Evolutionary conservation across 495 filamentous ascomycete species (phyloP), one percentile per base, ranked within the genome.

Genomic region (Penicillium mononematosum): DNA sequence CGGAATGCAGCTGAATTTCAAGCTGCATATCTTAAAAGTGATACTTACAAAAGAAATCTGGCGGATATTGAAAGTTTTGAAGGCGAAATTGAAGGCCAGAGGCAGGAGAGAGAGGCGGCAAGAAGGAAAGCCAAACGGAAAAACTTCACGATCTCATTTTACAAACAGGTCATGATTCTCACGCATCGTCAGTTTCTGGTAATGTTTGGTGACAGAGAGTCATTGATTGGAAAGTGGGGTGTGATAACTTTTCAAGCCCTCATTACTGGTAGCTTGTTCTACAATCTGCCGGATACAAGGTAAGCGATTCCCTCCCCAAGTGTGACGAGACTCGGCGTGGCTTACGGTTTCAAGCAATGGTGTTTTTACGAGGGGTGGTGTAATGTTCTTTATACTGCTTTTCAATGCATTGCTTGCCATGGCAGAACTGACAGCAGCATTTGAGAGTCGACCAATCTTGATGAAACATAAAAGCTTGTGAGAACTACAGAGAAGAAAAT

Each of bases 391-490:
- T 67, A 81, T 87, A 45, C 70, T 95, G 11, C 72, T 96, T 12
- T 93, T 93, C 77, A 92, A 92, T 61, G 82, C 88, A 27, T 79
- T 95, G 34, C 79, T 93, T 22, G 88, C 91, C 16, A 70, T 96
- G 19, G 82, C 88, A 7, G 91, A 95, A 60, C 75, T 93, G 32
- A 90, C 86, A 16, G 73, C 85, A 25, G 82, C 87, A 2, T 93
- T 92, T 61, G 68, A 78, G 4, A 83, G 83, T 10, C 80, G 88
- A 25, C 88, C 87, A 3, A 88, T 96, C 43, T 71, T 96, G 38
- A 75, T 90, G 55, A 92, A 94, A 60, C 91, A 96, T 69, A 89
- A 90, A 70, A 84, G 81, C 55, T 94, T 78, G 75, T 78, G 47
- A 60, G 75, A 55, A n/a, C 31, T 17, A 4, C 5, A 45, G 31